Conservation (phyloP, 164 flowering plant genomes). For the Aristolochia fimbriata region DNA sequence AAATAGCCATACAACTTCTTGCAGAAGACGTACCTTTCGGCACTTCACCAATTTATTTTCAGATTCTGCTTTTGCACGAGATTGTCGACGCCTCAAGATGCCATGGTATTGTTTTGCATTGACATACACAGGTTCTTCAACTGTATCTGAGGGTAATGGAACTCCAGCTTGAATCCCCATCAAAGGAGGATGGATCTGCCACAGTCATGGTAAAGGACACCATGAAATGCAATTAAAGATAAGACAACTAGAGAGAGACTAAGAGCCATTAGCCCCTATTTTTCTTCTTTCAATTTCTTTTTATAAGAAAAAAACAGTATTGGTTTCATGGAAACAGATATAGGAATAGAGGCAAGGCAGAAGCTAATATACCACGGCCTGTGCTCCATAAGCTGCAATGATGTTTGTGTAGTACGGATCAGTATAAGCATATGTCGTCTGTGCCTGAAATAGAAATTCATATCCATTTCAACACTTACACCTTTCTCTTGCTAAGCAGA, state of each 20-base stretch:
- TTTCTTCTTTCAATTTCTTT: too few relatives aligned
- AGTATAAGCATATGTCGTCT: slow-evolving; percentile 69
- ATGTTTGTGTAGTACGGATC: slow-evolving; percentile 88
- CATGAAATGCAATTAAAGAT: too few relatives aligned
- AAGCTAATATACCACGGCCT: slow-evolving; percentile 52
- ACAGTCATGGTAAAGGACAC: too few relatives aligned
- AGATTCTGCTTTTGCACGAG: slow-evolving; percentile 78
- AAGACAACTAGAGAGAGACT: slow-evolving; percentile 6
- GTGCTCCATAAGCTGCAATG: slow-evolving; percentile 79
- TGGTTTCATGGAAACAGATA: neutral
- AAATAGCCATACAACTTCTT: neutral
- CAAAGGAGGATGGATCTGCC: slow-evolving; percentile 60
- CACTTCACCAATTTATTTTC: slow-evolving; percentile 50
- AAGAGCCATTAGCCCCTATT: too few relatives aligned
- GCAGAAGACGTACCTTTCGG: slow-evolving; percentile 38
- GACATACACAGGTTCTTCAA: slow-evolving; percentile 80
- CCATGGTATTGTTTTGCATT: slow-evolving; percentile 87
- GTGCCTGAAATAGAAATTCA: slow-evolving; percentile 35
- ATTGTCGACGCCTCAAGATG: slow-evolving; percentile 65
- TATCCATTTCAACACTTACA: neutral
- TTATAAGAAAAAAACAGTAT: neutral
- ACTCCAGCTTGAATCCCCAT: slow-evolving; percentile 70
- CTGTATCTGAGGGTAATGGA: slow-evolving; percentile 67
- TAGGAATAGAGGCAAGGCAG: neutral
- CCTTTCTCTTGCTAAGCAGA: too few relatives aligned